Evolutionary conservation across 1,284 basidiomycete species (phyloP).

Genomic region (Ustilago trichophora): DNA sequence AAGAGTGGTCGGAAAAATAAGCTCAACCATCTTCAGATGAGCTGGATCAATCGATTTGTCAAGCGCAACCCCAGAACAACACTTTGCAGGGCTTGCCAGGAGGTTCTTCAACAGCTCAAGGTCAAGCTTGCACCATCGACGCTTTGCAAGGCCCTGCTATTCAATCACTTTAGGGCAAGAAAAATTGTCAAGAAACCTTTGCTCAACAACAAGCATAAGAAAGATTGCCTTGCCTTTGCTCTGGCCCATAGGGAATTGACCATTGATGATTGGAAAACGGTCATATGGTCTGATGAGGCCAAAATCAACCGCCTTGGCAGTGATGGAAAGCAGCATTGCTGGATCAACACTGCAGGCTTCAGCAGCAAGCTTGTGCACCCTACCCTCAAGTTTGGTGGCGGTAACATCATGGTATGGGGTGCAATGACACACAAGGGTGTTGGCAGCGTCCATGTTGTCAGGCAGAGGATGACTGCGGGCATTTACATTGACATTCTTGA

Average conservation of each 20-base stretch:
- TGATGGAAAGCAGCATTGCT: slow-evolving; percentile 1
- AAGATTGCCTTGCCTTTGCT: slow-evolving; percentile 7
- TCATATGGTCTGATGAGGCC: slow-evolving; percentile 25
- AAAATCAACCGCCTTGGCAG: no score
- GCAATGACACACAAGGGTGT: slow-evolving; percentile 5
- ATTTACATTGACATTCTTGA: slow-evolving; percentile 66
- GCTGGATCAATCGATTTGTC: no score
- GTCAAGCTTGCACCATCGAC: not conserved
- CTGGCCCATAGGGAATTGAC: slow-evolving; percentile 9
- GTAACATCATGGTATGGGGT: no score
- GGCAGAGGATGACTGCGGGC: slow-evolving; percentile 65
- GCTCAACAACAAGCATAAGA: slow-evolving; percentile 4
- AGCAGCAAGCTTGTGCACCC: no score
- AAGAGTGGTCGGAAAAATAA: no score
- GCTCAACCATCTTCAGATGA: no score
- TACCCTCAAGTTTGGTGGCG: no score
- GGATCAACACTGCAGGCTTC: no score
- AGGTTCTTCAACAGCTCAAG: not conserved
- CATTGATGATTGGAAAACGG: slow-evolving; percentile 8
- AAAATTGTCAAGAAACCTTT: not conserved
- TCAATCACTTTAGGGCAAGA: not conserved
- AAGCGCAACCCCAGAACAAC: no score
- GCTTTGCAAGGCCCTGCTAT: not conserved
- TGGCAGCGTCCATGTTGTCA: slow-evolving; percentile 1
- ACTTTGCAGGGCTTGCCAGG: no score